These are phyloP conservation scores for Trametes polyzona DNA, from an alignment of 1,284 basidiomycete genomes.

Conservation along the genomic window DNA sequence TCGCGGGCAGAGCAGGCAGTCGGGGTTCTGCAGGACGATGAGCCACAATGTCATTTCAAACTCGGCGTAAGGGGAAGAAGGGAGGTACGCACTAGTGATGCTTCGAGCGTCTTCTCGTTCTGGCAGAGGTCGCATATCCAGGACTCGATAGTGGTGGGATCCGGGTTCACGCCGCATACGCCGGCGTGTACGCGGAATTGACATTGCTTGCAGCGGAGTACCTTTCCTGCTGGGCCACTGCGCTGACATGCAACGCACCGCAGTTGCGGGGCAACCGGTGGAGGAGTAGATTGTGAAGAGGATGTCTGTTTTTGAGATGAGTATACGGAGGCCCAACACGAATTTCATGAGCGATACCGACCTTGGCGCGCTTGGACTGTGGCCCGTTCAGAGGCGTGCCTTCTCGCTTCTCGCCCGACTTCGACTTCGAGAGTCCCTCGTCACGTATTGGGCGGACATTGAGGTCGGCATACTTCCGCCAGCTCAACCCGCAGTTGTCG, in stretches of 20 bases:
- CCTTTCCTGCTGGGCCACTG: slow-evolving; percentile 72
- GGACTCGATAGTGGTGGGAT: slow-evolving; percentile 61
- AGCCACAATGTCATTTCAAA: neutral
- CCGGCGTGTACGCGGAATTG: slow-evolving; percentile 73
- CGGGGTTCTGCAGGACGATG: slow-evolving; percentile 53
- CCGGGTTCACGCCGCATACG: slow-evolving; percentile 70
- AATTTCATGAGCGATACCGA: slow-evolving; percentile 42
- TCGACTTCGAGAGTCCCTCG: slow-evolving; percentile 57
- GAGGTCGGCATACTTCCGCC: slow-evolving; percentile 89
- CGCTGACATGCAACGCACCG: slow-evolving; percentile 79
- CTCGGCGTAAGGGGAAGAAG: neutral
- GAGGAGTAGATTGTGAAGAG: slow-evolving; percentile 57
- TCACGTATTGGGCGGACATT: slow-evolving; percentile 74
- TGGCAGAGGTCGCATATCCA: slow-evolving; percentile 89
- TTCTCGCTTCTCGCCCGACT: slow-evolving; percentile 70
- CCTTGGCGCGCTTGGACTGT: slow-evolving; percentile 69
- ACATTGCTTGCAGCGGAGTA: slow-evolving; percentile 82
- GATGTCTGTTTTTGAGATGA: slow-evolving; percentile 43
- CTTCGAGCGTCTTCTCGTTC: slow-evolving; percentile 79
- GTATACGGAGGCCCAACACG: neutral
- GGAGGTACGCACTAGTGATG: slow-evolving; percentile 65
- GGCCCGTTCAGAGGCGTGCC: slow-evolving; percentile 73
- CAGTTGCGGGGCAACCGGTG: slow-evolving; percentile 59
- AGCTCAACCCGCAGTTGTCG: slow-evolving; percentile 79
- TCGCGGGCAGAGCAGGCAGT: slow-evolving; percentile 78